Evolutionary conservation across 2,329 filamentous ascomycete species (phyloP), one percentile per base, ranked within the genome.

Genomic region (Botrytis hyacinthi): DNA sequence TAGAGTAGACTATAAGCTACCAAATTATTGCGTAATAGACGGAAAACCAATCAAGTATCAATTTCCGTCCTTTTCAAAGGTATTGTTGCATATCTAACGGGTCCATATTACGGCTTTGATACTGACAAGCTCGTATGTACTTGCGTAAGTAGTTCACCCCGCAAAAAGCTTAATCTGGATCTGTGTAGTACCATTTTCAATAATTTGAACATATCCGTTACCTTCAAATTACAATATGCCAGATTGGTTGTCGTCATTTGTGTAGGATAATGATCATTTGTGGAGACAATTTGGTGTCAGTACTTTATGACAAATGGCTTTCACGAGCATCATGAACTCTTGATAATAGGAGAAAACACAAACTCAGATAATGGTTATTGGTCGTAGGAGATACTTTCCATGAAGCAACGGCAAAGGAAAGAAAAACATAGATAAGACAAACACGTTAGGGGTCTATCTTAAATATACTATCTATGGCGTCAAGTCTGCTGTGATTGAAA

Each of bases 401-500:
- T 54, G 1, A 3, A 29, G n/a, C 5, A 54, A 9, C 12, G 4
- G 26, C 7, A 8, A 16, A 54, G 12, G 16, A 54, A 54, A n/a
- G 1, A 4, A 4, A 10, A n/a, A 5, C 0, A 54, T 54, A n/a
- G 26, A 2, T 29, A n/a, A 16, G 48, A 29, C n/a, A 54, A 54
- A 26, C n/a, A 54, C 6, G 2, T n/a, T 54, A 18, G 14, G 7
- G 0, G 0, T 54, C 14, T 8, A 29, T 8, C 5, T 54, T 6
- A 54, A 54, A 16, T 4, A 29, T 3, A 16, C 0, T 29, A 54
- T 29, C 26, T 29, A 16, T n/a, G n/a, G 51, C 26, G 26, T 14
- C n/a, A 7, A 54, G n/a, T 7, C 51, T 54, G n/a, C 51, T 8
- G 48, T n/a, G 14, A 54, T 54, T 12, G n/a, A n/a, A 54, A 54